Base-by-base conservation (phyloP, 1,139 yeast genomes). In the Hyphopichia buzzinii region DNA sequence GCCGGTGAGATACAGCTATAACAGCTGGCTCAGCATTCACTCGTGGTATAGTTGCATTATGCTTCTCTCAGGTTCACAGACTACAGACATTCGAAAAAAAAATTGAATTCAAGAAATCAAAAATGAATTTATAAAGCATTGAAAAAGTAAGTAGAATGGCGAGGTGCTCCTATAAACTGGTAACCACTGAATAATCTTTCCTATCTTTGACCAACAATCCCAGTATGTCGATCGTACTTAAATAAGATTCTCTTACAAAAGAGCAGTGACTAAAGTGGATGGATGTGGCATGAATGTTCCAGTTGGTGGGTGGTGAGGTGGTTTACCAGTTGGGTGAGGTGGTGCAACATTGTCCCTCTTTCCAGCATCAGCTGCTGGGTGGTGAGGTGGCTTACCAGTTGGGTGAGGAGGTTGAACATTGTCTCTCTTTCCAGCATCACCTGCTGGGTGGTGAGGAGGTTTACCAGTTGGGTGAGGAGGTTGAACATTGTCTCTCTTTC, bases 151-250 rank as follows among this genome's bases (percentile, higher is more conserved):
- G n/a, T n/a, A n/a, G n/a, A n/a, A n/a, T n/a, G n/a, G n/a, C n/a
- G n/a, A n/a, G n/a, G n/a, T n/a, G n/a, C n/a, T n/a, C n/a, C n/a
- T n/a, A n/a, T n/a, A n/a, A n/a, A n/a, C n/a, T n/a, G n/a, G n/a
- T n/a, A n/a, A n/a, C n/a, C n/a, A n/a, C n/a, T n/a, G n/a, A n/a
- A n/a, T n/a, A n/a, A n/a, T n/a, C n/a, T n/a, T n/a, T n/a, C n/a
- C n/a, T n/a, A n/a, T n/a, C n/a, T n/a, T n/a, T n/a, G n/a, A 30
- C 33, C 16, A 22, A 6, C 17, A 30, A 30, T 17, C 17, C 32
- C 16, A 10, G 21, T 30, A 19, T 17, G 15, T 5, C 7, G 15
- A 30, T 22, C n/a, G 17, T 15, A 5, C 21, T 14, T n/a, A n/a
- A n/a, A n/a, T n/a, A n/a, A n/a, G n/a, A n/a, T n/a, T n/a, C 5